phyloP scores from a whole-genome alignment of 306 rosid genomes.

The Senna tora region DNA sequence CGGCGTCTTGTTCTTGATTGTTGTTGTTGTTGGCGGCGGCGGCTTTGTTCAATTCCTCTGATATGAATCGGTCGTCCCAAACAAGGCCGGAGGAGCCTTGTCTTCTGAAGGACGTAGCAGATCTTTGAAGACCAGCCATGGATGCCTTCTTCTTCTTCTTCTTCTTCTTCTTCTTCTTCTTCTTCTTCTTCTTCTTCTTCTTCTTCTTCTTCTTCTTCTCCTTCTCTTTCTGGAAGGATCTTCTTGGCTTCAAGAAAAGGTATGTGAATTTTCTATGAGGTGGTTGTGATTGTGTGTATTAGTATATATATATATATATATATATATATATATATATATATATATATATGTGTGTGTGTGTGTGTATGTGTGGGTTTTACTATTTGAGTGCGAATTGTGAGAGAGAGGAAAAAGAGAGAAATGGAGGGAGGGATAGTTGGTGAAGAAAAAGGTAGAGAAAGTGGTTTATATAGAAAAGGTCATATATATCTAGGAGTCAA shows the following conservation, averaged over 20 bases:
- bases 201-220: not conserved
- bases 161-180: not conserved
- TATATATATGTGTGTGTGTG: too few relatives aligned
- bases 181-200: not conserved
- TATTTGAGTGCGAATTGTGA: slow-evolving; percentile 10
- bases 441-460: not conserved
- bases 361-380: not conserved
- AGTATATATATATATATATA: too few relatives aligned
- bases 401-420: not conserved
- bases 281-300: too few relatives aligned
- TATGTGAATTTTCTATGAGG: not conserved
- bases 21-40: too few relatives aligned
- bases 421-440: not conserved
- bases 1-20: not conserved
- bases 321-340: too few relatives aligned
- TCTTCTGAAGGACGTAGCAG: slow-evolving; percentile 75
- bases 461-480: slow-evolving; percentile 5
- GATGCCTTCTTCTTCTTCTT: not conserved
- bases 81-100: slow-evolving; percentile 89
- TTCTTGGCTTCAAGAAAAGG: not conserved
- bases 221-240: too few relatives aligned
- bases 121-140: slow-evolving; percentile 89
- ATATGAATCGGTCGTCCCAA: slow-evolving; percentile 71
- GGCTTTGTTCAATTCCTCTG: slow-evolving; percentile 62
- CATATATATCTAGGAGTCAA: slow-evolving; percentile 31